These are phyloP conservation scores for Miamiensis avidus DNA, from an alignment of 169 alveolate species.

Conservation along the genomic window DNA sequence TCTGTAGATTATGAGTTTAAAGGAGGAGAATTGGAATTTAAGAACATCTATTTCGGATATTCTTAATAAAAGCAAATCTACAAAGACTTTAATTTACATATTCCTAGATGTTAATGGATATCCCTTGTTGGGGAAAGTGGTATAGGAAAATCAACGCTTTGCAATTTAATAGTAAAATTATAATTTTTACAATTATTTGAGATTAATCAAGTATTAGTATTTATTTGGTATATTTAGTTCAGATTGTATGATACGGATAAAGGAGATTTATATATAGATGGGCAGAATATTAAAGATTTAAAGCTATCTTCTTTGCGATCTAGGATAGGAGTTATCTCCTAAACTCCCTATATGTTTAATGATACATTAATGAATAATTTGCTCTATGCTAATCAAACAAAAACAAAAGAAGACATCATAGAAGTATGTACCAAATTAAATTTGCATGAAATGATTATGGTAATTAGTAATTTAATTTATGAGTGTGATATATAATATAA, in stretches of 20 bases:
- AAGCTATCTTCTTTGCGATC: constrained; percentile 58
- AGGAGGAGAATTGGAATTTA: constrained; percentile 56
- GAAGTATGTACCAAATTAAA: constrained; percentile 57
- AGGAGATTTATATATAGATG: constrained; percentile 69
- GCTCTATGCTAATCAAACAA: constrained; percentile 55
- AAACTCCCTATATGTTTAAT: constrained; percentile 64
- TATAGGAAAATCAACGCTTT: constrained; percentile 63
- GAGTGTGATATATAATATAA: too few species aligned
- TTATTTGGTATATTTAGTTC: constrained; percentile 2
- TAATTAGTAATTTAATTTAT: not conserved
- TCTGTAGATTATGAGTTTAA: constrained; percentile 30
- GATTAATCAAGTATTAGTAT: not conserved
- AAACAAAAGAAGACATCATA: constrained; percentile 53
- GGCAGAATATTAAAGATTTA: constrained; percentile 49
- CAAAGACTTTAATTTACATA: constrained; percentile 45
- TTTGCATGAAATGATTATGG: constrained; percentile 59
- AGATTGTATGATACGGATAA: constrained; percentile 73
- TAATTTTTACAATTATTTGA: not conserved
- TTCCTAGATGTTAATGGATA: constrained; percentile 49
- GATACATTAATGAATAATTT: constrained; percentile 69
- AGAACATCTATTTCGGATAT: constrained; percentile 56
- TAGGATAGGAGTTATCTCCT: constrained; percentile 63
- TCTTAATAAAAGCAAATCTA: constrained; percentile 45
- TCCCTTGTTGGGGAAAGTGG: constrained; percentile 77
- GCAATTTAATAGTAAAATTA: constrained; percentile 51